A percentile compares a stretch with the other conserved stretches of the same genome.
These are phyloP conservation scores for Candida neerlandica DNA, from an alignment of 1,139 yeast species.

Conservation along the genomic window DNA sequence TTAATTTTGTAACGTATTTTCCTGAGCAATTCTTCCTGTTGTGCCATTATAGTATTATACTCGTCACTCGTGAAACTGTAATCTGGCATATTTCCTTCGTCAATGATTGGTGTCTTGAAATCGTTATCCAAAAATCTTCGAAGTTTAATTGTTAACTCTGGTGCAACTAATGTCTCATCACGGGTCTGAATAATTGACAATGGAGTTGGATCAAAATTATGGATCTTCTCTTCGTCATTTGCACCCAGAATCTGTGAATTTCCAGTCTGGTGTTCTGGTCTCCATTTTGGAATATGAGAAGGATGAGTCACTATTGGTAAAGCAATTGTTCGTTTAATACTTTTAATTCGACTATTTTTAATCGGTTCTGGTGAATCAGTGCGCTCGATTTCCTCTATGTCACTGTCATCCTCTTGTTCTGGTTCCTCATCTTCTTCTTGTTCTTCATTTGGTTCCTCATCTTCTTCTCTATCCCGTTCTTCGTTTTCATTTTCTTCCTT, in stretches of 20 bases:
- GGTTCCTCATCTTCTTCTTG: constrained; percentile 6
- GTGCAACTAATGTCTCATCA: constrained; percentile 25
- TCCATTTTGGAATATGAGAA: constrained; percentile 68
- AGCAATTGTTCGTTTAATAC: constrained; percentile 53
- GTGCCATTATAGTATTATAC: constrained; percentile 31
- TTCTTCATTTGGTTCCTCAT: constrained; percentile 16
- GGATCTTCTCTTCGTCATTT: constrained; percentile 43
- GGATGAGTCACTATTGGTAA: constrained; percentile 77
- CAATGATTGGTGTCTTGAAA: constrained; percentile 43
- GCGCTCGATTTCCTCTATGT: constrained; percentile 8
- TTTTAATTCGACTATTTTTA: constrained; percentile 35
- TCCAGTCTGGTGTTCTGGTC: constrained; percentile 38
- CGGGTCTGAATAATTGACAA: constrained; percentile 25
- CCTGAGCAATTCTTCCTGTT: constrained; percentile 34
- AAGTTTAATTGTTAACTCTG: constrained; percentile 44
- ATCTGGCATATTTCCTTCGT: constrained; percentile 38
- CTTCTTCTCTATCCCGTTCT: constrained; percentile 18
- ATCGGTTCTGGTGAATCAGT: constrained; percentile 17
- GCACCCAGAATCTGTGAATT: constrained; percentile 34
- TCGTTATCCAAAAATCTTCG: constrained; percentile 56
- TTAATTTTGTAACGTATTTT: constrained; percentile 34
- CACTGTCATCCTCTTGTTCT: constrained; percentile 6
- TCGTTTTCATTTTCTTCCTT: constrained; percentile 17
- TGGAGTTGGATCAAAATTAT: constrained; percentile 35
- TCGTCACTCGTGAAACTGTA: constrained; percentile 38